A percentile compares a stretch with the other conserved stretches of the same genome.
phyloP scores from a whole-genome alignment of 2,329 filamentous ascomycete genomes.

The Nemania diffusa region DNA sequence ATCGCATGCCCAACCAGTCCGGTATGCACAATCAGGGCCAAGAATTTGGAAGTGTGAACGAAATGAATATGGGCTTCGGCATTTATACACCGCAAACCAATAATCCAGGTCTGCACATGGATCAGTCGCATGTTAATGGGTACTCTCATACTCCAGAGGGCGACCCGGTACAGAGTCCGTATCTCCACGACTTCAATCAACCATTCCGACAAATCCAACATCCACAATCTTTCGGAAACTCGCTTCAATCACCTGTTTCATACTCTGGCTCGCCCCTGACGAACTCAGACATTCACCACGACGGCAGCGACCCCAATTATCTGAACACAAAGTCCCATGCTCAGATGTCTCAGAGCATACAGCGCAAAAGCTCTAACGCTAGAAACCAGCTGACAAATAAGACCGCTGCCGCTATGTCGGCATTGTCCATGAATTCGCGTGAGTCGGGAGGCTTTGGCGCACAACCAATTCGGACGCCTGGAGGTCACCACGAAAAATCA shows the following conservation, averaged over 20 bases:
- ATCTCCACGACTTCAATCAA: constrained; percentile 80
- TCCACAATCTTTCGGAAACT: constrained; percentile 65
- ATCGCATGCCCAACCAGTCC: constrained; percentile 56
- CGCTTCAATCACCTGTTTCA: constrained; percentile 63
- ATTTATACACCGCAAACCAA: constrained; percentile 67
- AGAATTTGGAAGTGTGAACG: constrained; percentile 66
- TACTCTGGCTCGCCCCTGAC: constrained; percentile 63
- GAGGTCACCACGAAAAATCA: constrained; percentile 79
- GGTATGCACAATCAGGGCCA: constrained; percentile 65
- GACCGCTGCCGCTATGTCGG: constrained; percentile 75
- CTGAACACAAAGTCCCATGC: constrained; percentile 68
- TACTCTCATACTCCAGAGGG: constrained; percentile 94
- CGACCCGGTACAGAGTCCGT: constrained; percentile 91
- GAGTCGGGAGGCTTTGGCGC: constrained; percentile 78
- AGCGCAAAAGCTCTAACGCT: constrained; percentile 77
- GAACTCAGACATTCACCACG: constrained; percentile 61
- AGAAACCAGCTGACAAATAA: constrained; percentile 88
- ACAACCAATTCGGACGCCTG: constrained; percentile 79
- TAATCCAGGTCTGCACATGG: constrained; percentile 67
- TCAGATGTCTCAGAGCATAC: constrained; percentile 70
- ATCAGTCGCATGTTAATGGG: constrained; percentile 76
- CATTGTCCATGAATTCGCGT: constrained; percentile 72
- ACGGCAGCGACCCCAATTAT: constrained; percentile 64
- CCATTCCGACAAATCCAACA: constrained; percentile 78
- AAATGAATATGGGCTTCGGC: constrained; percentile 66